Percentiles rank a stretch among this genome's conserved stretches.
phyloP scores from a whole-genome alignment of 2,329 filamentous ascomycete species.

The Penicillium sp. region DNA sequence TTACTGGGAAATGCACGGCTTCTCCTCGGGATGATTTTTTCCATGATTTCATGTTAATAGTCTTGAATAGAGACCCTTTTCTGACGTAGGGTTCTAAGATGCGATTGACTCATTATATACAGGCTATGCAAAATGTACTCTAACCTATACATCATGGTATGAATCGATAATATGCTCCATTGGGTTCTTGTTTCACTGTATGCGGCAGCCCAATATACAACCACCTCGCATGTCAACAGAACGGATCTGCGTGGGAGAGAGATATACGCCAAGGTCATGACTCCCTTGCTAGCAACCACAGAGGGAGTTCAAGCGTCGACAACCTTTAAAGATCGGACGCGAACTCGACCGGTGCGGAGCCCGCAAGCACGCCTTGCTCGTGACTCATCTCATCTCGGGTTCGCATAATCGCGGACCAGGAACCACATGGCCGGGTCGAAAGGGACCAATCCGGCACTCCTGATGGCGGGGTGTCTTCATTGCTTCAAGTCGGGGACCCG shows the following conservation, averaged over 20 bases:
- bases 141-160: slow-evolving; percentile 1
- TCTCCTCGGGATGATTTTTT: too few relatives aligned
- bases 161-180: slow-evolving; percentile 18
- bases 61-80: background rate
- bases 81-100: background rate
- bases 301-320: slow-evolving; percentile 43
- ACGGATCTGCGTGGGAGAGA: slow-evolving; percentile 16
- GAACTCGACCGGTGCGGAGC: slow-evolving; percentile 38
- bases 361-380: slow-evolving; percentile 7
- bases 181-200: slow-evolving; percentile 14
- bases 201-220: slow-evolving; percentile 10
- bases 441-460: slow-evolving; percentile 44
- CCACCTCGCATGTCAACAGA: slow-evolving; percentile 9
- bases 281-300: slow-evolving; percentile 6
- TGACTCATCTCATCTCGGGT: slow-evolving; percentile 22
- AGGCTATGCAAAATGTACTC: slow-evolving; percentile 4
- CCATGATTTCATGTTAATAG: too few relatives aligned
- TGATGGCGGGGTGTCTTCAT: slow-evolving; percentile 37
- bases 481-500: slow-evolving; percentile 47
- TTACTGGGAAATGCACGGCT: too few relatives aligned
- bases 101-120: background rate
- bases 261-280: background rate
- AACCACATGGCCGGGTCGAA: slow-evolving; percentile 37
- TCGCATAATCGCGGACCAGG: slow-evolving; percentile 28
- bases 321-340: slow-evolving; percentile 28